phyloP scores from a whole-genome alignment of 208 protist species.

The Leptomonas seymouri region DNA sequence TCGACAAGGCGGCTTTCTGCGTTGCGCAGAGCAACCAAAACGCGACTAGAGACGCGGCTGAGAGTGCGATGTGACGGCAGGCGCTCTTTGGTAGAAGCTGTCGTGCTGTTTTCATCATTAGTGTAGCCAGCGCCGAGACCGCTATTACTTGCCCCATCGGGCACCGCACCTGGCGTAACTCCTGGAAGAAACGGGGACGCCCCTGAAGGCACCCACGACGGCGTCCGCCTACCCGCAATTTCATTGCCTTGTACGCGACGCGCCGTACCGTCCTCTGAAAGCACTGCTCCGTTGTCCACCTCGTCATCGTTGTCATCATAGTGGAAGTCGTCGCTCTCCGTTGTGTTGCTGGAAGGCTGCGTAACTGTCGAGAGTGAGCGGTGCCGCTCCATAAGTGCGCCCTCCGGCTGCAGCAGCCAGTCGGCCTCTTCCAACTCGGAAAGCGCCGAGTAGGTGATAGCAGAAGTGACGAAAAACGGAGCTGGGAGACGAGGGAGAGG shows the following conservation, averaged over 20 bases:
- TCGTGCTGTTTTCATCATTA: neutral
- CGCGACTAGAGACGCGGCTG: conserved; percentile 20
- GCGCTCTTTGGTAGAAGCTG: neutral
- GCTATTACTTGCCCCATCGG: neutral
- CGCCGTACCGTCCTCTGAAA: neutral
- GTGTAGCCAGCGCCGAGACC: neutral
- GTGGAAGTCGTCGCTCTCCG: neutral
- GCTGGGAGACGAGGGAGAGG: neutral
- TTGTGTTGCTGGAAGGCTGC: conserved; percentile 13
- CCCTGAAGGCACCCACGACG: neutral
- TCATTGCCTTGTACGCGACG: neutral
- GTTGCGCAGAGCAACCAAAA: conserved; percentile 28
- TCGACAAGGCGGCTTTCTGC: conserved; percentile 34
- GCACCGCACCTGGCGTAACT: neutral
- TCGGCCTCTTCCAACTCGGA: conserved; percentile 5
- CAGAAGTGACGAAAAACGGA: conserved; percentile 5
- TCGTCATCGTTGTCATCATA: neutral
- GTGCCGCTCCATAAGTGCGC: neutral
- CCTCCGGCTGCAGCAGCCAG: neutral
- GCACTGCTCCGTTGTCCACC: neutral
- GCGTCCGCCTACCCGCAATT: neutral
- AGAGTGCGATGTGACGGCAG: neutral
- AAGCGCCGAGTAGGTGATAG: conserved; percentile 11
- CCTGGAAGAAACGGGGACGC: conserved; percentile 3
- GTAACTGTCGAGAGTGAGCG: conserved; percentile 16